Evolutionary conservation across 202 grass and related monocot genomes (phyloP), one percentile per base, ranked within the genome.

Genomic region (Eragrostis tef): DNA sequence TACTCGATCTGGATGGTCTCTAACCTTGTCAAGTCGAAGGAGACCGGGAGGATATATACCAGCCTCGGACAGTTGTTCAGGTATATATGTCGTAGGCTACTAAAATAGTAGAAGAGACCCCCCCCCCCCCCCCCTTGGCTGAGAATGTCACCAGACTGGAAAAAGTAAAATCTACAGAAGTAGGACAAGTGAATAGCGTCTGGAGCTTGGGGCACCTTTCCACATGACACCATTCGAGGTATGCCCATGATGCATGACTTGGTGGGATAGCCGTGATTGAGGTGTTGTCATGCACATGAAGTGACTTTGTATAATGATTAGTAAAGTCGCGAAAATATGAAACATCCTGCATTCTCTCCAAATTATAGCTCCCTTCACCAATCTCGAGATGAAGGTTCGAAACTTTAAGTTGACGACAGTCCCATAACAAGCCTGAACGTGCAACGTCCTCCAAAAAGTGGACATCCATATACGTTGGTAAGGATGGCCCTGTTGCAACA

Each of bases 151-250:
- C 49, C 49, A 51, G 6, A 6, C 14, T 4, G 6, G 0, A 6
- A 51, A 51, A 1, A 3, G 2, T 14, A 5, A 39, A 5, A n/a
- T n/a, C n/a, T n/a, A n/a, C n/a, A 39, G 34, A 6, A 17, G 49
- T 17, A 3, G 2, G 12, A 14, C 3, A 16, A 21, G 60, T 12
- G 12, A 65, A 78, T 6, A 64, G 0, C 6, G 17, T 6, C 6
- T 41, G 27, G 14, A 79, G 61, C 61, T 53, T 78, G 11, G 60
- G 45, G 59, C 75, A 78, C 44, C 26, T 36, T 57, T 78, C 75
- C n/a, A 78, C 25, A 7, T 64, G 59, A 11, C 43, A 78, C 59
- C 75, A 78, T 36, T 50, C 0, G 48, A 65, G 26, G 1, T 0
- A 0, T 12, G 1, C 0, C 47, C 47, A 49, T 14, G 47, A 49